Evolutionary conservation across 345 rosid genomes (phyloP).

Genomic region (Salix brachista): DNA sequence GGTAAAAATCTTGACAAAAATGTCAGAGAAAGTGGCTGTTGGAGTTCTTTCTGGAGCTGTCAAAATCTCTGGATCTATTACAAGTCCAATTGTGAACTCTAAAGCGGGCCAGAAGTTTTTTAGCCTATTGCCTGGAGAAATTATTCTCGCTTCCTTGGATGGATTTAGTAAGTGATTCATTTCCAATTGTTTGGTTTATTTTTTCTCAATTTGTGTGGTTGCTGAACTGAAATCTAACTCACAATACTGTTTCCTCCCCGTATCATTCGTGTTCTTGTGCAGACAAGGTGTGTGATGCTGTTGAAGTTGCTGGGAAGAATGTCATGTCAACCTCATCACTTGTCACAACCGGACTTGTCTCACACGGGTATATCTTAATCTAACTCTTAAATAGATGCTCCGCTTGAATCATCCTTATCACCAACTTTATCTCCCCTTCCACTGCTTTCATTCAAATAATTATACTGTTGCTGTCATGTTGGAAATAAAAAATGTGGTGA

Average conservation of each 20-base stretch:
- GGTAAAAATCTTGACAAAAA: constrained; percentile 80
- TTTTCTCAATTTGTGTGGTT: neutral
- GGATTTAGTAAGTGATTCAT: constrained; percentile 74
- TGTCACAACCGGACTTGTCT: constrained; percentile 81
- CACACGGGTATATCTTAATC: constrained; percentile 48
- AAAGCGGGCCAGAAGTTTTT: constrained; percentile 74
- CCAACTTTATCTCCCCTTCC: neutral
- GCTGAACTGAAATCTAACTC: neutral
- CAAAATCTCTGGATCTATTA: constrained; percentile 68
- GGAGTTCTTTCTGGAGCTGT: constrained; percentile 85
- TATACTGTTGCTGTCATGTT: constrained; percentile 5
- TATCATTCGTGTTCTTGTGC: neutral
- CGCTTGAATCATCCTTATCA: neutral
- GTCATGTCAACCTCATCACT: constrained; percentile 82
- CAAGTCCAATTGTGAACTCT: constrained; percentile 81
- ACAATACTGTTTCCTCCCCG: neutral
- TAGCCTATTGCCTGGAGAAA: constrained; percentile 81
- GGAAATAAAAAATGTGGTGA: constrained; percentile 1
- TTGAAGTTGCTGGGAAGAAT: constrained; percentile 87
- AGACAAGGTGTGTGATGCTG: constrained; percentile 79
- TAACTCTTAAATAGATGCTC: neutral
- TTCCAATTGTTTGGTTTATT: neutral
- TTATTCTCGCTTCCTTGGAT: constrained; percentile 88
- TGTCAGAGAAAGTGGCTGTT: constrained; percentile 69
- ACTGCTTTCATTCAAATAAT: neutral